A percentile compares a stretch with the other conserved stretches of the same genome.
Conservation (phyloP, 805 yeast species). For the Schwanniomyces vanrijiae region DNA sequence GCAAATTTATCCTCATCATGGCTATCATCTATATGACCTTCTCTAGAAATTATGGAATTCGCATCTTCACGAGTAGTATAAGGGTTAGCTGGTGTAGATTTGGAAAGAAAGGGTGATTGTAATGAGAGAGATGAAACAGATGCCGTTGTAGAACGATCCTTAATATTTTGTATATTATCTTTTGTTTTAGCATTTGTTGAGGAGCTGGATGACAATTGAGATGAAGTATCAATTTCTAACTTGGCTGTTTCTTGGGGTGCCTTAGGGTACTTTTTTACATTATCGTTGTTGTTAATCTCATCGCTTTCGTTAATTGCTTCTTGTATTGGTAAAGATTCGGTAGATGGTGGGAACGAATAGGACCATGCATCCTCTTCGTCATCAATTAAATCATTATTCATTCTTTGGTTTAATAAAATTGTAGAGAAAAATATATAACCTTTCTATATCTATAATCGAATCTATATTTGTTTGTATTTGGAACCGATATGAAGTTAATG, state of each 20-base stretch:
- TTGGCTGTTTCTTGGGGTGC: not conserved
- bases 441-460: no score
- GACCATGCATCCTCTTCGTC: slow-evolving; percentile 45
- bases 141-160: slow-evolving; percentile 4
- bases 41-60: slow-evolving; percentile 32
- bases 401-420: not conserved
- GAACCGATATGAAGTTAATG: not conserved
- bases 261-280: not conserved
- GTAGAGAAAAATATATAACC: no score
- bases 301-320: not conserved
- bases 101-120: slow-evolving; percentile 35
- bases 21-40: slow-evolving; percentile 16
- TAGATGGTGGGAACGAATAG: slow-evolving; percentile 38
- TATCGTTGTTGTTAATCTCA: not conserved
- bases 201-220: slow-evolving; percentile 6
- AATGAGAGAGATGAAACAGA: slow-evolving; percentile 23
- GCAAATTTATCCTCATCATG: slow-evolving; percentile 3
- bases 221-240: slow-evolving; percentile 1
- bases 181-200: not conserved
- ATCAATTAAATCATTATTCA: slow-evolving; percentile 12
- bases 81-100: slow-evolving; percentile 52
- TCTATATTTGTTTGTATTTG: not conserved
- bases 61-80: slow-evolving; percentile 53
- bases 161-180: not conserved
- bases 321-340: slow-evolving; percentile 23